Evolutionary conservation across 352 stramenopile species (phyloP), one percentile per base, ranked within the genome.

Genomic region (Phytophthora rubi): DNA sequence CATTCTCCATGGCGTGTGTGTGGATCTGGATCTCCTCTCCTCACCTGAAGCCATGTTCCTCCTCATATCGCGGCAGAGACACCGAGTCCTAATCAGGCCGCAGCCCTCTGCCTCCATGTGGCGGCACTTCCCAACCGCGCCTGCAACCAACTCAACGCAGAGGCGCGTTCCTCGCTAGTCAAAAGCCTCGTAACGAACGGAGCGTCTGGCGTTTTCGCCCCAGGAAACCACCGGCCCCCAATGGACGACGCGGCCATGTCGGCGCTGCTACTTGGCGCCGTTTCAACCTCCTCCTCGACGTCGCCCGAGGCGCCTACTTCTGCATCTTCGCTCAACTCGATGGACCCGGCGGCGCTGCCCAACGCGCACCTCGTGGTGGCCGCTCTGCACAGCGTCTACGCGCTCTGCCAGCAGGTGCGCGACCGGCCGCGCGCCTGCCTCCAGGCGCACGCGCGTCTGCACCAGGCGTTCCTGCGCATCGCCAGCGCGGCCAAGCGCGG

Each of bases 401-500:
- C 58, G 18, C 79, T 85, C 12, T 87, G 79, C 39, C 68, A 85
- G 26, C 70, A 81, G 21, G 61, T 81, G 15, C 75, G 79, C 1
- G 81, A 89, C 58, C 79, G 81, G 0, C 79, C 80, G 59, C 71
- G 70, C 32, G 75, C 73, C 23, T 76, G 67, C 64, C 60, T 89
- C 1, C 81, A 89, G 61, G 69, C 80, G 1, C 81, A 89, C 26
- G 71, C 79, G 13, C 64, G 81, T 39, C 65, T 89, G 26, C 79
- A 89, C 32, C 81, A 89, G 49, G 61, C 68, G 0, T 87, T 89
- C 58, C 57, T 92, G 13, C 68, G 74, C 7, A 71, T 89, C 15
- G 73, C 70, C 1, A 77, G 52, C 28, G 77, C 51, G 6, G 74
- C 72, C 13, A 75, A 77, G 54, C 74, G 76, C 37, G 57, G 53